phyloP scores from a whole-genome alignment of 164 flowering plant genomes.

The Vitis riparia region DNA sequence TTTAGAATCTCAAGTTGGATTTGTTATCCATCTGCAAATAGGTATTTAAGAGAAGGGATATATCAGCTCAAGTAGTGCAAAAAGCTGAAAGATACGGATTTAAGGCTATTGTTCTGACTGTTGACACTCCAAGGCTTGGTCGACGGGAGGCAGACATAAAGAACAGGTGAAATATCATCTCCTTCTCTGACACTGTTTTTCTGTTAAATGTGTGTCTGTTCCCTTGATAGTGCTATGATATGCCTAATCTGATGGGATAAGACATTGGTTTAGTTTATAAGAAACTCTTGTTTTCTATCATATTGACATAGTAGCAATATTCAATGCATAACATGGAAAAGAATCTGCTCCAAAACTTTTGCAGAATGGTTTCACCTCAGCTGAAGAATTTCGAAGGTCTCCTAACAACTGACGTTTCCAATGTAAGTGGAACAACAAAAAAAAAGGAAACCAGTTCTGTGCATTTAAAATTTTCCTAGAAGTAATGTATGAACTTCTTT shows the following conservation, averaged over 20 bases:
- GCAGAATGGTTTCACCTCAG: slow-evolving; percentile 69
- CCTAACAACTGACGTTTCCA: slow-evolving; percentile 42
- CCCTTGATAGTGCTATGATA: background rate
- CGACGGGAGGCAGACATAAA: slow-evolving; percentile 79
- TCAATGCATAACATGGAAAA: too few species aligned
- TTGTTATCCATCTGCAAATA: slow-evolving; percentile 14
- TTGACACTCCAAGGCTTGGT: slow-evolving; percentile 72
- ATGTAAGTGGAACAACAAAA: slow-evolving; percentile 40
- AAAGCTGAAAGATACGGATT: slow-evolving; percentile 86
- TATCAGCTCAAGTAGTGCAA: slow-evolving; percentile 59
- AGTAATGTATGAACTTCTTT: background rate
- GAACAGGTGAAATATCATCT: slow-evolving; percentile 47
- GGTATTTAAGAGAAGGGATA: slow-evolving; percentile 69
- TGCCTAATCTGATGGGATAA: background rate
- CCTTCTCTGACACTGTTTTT: background rate
- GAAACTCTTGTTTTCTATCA: background rate
- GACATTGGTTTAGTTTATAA: background rate
- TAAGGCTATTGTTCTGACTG: slow-evolving; percentile 81
- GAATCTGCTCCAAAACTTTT: slow-evolving; percentile 7
- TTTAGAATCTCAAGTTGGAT: background rate
- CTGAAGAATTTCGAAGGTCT: slow-evolving; percentile 78
- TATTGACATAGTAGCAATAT: background rate
- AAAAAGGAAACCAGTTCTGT: background rate
- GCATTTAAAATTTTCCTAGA: background rate
- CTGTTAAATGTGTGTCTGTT: background rate